Base-by-base conservation (phyloP, 176 grass and related monocot species). In the Oryza meridionalis region DNA sequence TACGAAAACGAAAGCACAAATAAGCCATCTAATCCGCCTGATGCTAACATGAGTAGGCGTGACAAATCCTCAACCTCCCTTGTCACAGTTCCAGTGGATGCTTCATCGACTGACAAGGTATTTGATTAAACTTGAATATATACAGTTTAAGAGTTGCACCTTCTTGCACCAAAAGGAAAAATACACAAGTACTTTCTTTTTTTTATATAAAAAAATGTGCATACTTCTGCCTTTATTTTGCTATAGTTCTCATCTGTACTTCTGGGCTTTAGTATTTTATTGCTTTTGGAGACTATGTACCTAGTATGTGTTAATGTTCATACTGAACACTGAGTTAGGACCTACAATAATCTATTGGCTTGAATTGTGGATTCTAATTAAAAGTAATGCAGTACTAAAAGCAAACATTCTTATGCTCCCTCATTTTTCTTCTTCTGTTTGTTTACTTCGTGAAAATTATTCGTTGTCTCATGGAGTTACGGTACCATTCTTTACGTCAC, bases 1-100 rank as follows among this genome's bases (percentile, higher is more conserved):
- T 82, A 91, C 44, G 64, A 87, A 31, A 85, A 84, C 80, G 89
- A 87, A 85, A 78, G 44, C 55, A 84, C 72, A 85, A 82, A 63
- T 29, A 91, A 89, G 50, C 78, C 81, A 73, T 82, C 73, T 38
- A 75, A 86, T 84, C 61, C 71, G 11, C 3, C 55, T 40, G 64
- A 35, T 67, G 44, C 61, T 77, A 82, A 77, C 70, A 62, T 90
- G 84, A 68, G 44, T 46, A 67, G 65, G 22, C 47, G 14, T 82
- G 74, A 78, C 69, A 72, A 59, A 35, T 63, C 73, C 63, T 44
- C 75, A 40, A 77, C 72, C 68, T 80, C 84, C 53, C 24, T 77
- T 65, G 42, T 63, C 44, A 25, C 46, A 76, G 33, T 82, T 75
- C 43, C 45, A 25, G 72, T n/a, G 77, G 61, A 55, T 71, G 53